phyloP scores from a whole-genome alignment of 2,329 filamentous ascomycete species.

The Paraphoma sp. region DNA sequence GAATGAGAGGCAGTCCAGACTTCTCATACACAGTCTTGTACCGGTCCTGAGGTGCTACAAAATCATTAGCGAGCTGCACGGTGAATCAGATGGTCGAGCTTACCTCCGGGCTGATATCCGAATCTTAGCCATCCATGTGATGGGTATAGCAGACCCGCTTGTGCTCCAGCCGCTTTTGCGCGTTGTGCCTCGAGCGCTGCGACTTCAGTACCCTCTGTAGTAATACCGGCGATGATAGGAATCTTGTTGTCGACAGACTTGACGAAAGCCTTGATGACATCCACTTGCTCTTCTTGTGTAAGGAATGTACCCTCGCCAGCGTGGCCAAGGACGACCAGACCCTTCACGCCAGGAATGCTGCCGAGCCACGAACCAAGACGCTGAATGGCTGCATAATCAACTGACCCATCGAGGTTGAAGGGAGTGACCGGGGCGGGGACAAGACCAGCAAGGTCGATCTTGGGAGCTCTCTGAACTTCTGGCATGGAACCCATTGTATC shows the following conservation, averaged over 20 bases:
- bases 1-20: slow-evolving; percentile 58
- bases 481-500: slow-evolving; percentile 34
- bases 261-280: slow-evolving; percentile 60
- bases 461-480: slow-evolving; percentile 25
- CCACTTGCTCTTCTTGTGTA: slow-evolving; percentile 57
- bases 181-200: slow-evolving; percentile 60
- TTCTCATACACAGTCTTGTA: slow-evolving; percentile 60
- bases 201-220: slow-evolving; percentile 60
- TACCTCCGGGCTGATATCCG: slow-evolving; percentile 54
- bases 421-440: slow-evolving; percentile 61
- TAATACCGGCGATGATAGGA: slow-evolving; percentile 62
- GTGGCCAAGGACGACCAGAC: slow-evolving; percentile 62
- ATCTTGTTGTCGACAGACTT: slow-evolving; percentile 59
- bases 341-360: slow-evolving; percentile 59
- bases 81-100: not conserved
- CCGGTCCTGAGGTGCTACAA: slow-evolving; percentile 57
- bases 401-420: slow-evolving; percentile 56
- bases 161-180: slow-evolving; percentile 58
- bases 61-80: slow-evolving; percentile 38
- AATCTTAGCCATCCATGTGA: slow-evolving; percentile 64
- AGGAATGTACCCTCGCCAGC: slow-evolving; percentile 63
- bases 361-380: slow-evolving; percentile 62
- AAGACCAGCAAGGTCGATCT: slow-evolving; percentile 57
- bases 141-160: slow-evolving; percentile 60
- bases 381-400: slow-evolving; percentile 62